These are phyloP conservation scores for Tetrapyrgos nigripes DNA, from an alignment of 1,284 basidiomycete genomes.

Conservation along the genomic window DNA sequence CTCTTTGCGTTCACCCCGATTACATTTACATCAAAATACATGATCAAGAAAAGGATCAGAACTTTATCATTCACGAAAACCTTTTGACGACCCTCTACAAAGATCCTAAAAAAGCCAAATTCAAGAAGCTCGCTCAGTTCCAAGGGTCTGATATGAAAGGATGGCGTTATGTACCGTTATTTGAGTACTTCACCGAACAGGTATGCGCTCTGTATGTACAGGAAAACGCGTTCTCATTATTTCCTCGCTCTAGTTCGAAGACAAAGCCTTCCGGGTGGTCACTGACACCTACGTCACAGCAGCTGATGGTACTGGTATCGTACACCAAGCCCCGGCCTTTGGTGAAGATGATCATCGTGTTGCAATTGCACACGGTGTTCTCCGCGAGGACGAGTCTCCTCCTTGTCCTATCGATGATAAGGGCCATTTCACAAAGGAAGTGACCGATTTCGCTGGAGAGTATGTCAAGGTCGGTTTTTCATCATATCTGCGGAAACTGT, in stretches of 20 bases:
- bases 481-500: neutral
- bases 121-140: slow-evolving; percentile 89
- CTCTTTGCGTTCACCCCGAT: slow-evolving; percentile 95
- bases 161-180: slow-evolving; percentile 95
- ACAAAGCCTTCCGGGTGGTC: slow-evolving; percentile 91
- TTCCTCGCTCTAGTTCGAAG: slow-evolving; percentile 79
- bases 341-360: slow-evolving; percentile 99
- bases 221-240: neutral
- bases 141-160: slow-evolving; percentile 94
- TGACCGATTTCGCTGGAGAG: slow-evolving; percentile 90
- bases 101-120: slow-evolving; percentile 97
- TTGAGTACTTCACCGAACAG: slow-evolving; percentile 96
- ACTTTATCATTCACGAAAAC: slow-evolving; percentile 93
- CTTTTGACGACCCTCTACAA: slow-evolving; percentile 94
- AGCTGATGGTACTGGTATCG: slow-evolving; percentile 95
- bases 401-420: slow-evolving; percentile 95
- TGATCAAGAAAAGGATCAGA: slow-evolving; percentile 87
- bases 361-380: slow-evolving; percentile 83
- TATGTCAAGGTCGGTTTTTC: slow-evolving; percentile 79
- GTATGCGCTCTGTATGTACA: slow-evolving; percentile 43
- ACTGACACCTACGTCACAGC: slow-evolving; percentile 95
- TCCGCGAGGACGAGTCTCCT: slow-evolving; percentile 89
- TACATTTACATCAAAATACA: slow-evolving; percentile 98
- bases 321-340: slow-evolving; percentile 98
- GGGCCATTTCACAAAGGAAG: slow-evolving; percentile 89